These are phyloP conservation scores for Aspergillus mulundensis DNA, from an alignment of 495 filamentous ascomycete genomes.

Conservation along the genomic window DNA sequence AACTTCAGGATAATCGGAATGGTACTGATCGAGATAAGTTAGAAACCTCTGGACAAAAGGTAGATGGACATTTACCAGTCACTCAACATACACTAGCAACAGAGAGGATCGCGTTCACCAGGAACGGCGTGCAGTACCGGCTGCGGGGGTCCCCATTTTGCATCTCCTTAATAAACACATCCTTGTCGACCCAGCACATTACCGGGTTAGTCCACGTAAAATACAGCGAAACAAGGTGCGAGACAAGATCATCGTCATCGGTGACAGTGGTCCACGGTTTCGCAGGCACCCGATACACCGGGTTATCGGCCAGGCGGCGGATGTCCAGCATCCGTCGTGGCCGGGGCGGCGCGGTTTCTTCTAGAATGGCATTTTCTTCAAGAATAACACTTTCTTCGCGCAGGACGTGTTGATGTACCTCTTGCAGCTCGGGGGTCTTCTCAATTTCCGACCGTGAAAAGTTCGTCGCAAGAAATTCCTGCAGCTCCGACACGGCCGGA, in stretches of 20 bases:
- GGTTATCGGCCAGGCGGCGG: constrained; percentile 22
- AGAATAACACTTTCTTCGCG: constrained; percentile 3
- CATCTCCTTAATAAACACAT: constrained; percentile 42
- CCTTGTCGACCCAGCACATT: constrained; percentile 38
- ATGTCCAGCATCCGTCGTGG: constrained; percentile 24
- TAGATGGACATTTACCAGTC: background rate
- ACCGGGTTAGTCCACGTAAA: constrained; percentile 44
- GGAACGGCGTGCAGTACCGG: constrained; percentile 41
- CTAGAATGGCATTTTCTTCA: constrained; percentile 1
- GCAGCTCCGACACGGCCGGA: constrained; percentile 21
- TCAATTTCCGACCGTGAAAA: constrained; percentile 19
- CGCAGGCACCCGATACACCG: constrained; percentile 32
- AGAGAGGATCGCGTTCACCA: constrained; percentile 45
- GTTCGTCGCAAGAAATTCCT: constrained; percentile 18
- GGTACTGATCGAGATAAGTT: constrained; percentile 17
- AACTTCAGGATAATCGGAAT: constrained; percentile 27
- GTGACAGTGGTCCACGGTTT: constrained; percentile 46
- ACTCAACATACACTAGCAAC: constrained; percentile 24
- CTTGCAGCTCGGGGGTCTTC: constrained; percentile 17
- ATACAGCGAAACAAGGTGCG: constrained; percentile 42
- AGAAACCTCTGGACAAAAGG: background rate
- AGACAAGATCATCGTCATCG: constrained; percentile 44
- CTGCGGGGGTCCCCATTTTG: constrained; percentile 22
- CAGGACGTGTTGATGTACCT: constrained; percentile 12
- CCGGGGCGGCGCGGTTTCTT: background rate